Evolutionary conservation across 768 basidiomycete species (phyloP).

Genomic region (Russula brevipes): DNA sequence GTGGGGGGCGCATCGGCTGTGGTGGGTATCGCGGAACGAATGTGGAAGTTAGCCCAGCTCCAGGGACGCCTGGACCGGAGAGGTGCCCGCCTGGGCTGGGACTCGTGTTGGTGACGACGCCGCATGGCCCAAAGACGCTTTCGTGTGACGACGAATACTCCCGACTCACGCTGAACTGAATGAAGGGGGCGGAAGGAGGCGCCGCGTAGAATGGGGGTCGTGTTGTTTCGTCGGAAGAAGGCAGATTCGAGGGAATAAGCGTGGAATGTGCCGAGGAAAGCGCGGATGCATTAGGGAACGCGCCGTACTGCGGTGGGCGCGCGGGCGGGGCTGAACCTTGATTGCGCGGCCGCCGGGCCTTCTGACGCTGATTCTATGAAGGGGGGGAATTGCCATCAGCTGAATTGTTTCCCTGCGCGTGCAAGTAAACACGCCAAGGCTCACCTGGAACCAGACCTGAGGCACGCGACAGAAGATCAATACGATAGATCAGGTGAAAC

Average conservation of each 20-base stretch:
- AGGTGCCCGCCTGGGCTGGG: conserved; percentile 10
- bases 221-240: conserved; percentile 18
- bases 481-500: conserved; percentile 9
- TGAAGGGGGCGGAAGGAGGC: background rate
- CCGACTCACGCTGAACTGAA: conserved; percentile 5
- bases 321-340: conserved; percentile 49
- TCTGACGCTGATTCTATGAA: conserved; percentile 79
- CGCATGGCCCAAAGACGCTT: background rate
- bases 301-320: conserved; percentile 57
- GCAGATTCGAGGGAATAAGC: conserved; percentile 24
- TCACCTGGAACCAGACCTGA: conserved; percentile 89
- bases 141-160: conserved; percentile 4
- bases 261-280: conserved; percentile 33
- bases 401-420: conserved; percentile 6
- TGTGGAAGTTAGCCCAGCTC: conserved; percentile 4
- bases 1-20: background rate
- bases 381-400: conserved; percentile 21
- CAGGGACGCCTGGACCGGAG: conserved; percentile 25
- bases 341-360: conserved; percentile 67
- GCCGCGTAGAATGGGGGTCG: conserved; percentile 16
- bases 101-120: background rate
- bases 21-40: conserved; percentile 1
- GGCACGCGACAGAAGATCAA: conserved; percentile 32
- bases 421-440: conserved; percentile 22
- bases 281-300: conserved; percentile 47